Base-by-base conservation (phyloP, 108 stramenopile species). In the Schizochytrium sp. region DNA sequence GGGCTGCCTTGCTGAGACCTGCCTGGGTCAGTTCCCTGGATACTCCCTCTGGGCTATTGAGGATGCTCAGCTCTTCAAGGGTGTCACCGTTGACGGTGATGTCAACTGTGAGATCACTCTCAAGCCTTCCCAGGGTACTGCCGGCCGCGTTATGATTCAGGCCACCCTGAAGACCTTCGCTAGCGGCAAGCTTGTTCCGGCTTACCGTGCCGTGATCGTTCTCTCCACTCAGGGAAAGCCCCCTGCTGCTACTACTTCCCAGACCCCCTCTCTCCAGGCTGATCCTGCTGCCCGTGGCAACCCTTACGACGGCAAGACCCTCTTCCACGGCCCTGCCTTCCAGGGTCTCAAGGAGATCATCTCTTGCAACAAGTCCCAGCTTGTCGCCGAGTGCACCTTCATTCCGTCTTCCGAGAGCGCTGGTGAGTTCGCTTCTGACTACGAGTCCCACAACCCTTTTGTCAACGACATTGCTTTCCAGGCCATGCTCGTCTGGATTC, bases 261-360 rank as follows among this genome's bases (percentile, higher is more conserved):
- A 69, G 64, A 38, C 64, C 42, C 64, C 64, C 64, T 69, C 64
- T 38, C 64, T 69, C 64, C 5, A 7, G 2, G 64, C 64, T 7
- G 64, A 69, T 15, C 64, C 64, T 38, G 64, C 2, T 38, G 19
- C 28, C 64, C 64, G 44, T 38, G 15, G 64, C 64, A 7, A 38
- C 12, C 42, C 44, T 44, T 69, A 69, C 64, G 64, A 69, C 64
- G 64, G 64, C 64, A 69, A 69, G 64, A 69, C 64, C 12, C 64
- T 69, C 64, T 69, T 69, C 64, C 64, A 69, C 64, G 64, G 64
- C 64, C 64, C 64, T 10, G 64, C 64, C 64, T 69, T 69, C 64
- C 64, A 44, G 42, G 64, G 64, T 44, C 40, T 69, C 3, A 44
- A 69, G 10, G 64, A 69, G 1, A 44, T 69, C 5, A 38, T 69